These are phyloP conservation scores for Karstenula rhodostoma DNA, from an alignment of 2,329 filamentous ascomycete species.

Conservation along the genomic window DNA sequence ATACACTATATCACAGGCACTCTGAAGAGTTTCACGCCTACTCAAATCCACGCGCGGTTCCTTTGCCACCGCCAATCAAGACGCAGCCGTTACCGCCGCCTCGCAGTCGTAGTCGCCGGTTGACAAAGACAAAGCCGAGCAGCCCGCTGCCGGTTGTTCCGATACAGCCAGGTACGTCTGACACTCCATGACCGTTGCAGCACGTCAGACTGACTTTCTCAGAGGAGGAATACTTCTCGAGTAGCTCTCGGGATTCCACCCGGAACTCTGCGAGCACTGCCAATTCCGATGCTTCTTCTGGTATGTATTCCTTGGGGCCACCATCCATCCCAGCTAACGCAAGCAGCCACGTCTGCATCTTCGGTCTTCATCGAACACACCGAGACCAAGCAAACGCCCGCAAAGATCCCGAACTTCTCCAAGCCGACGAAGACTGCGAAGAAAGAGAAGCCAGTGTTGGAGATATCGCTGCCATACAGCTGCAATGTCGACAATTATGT, in stretches of 20 bases:
- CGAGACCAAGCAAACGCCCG: not conserved
- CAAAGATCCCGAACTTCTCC: constrained; percentile 10
- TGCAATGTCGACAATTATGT: constrained; percentile 12
- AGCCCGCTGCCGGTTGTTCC: not conserved
- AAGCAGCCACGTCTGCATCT: constrained; percentile 1
- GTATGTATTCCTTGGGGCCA: constrained; percentile 10
- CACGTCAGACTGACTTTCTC: not conserved
- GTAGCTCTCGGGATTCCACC: constrained; percentile 17
- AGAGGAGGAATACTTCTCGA: constrained; percentile 18
- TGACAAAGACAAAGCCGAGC: constrained; percentile 4
- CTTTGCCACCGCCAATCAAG: constrained; percentile 10
- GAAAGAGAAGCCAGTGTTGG: constrained; percentile 11
- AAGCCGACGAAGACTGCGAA: constrained; percentile 6
- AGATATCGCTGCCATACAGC: constrained; percentile 19
- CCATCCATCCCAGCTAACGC: not conserved
- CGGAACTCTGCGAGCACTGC: constrained; percentile 15
- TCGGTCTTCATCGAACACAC: constrained; percentile 6
- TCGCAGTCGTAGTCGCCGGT: constrained; percentile 7
- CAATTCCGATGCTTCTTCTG: constrained; percentile 11
- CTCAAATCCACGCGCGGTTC: constrained; percentile 22
- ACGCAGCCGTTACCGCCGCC: not conserved
- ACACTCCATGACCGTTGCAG: not conserved
- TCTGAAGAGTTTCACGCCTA: constrained; percentile 13
- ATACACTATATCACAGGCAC: constrained; percentile 6
- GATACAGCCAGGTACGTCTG: constrained; percentile 7